Conservation (phyloP, 1,284 basidiomycete genomes). For the Malassezia obtusa region DNA sequence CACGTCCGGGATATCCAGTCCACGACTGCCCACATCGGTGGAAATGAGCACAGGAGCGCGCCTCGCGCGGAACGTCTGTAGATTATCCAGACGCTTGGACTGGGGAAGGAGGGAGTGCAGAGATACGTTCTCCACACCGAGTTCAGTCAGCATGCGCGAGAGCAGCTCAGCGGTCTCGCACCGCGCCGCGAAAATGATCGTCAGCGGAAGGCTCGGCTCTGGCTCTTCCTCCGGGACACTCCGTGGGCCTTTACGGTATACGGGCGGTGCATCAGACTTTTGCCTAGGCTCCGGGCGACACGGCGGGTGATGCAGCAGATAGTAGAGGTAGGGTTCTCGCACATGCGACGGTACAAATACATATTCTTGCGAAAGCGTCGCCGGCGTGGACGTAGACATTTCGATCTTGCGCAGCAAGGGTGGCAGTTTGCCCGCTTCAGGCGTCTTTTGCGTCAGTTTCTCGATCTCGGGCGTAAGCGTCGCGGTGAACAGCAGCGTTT, state of each 20-base stretch:
- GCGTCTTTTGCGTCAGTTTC: slow-evolving; percentile 62
- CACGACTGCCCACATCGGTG: slow-evolving; percentile 47
- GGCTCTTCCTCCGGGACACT: slow-evolving; percentile 18
- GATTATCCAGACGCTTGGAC: slow-evolving; percentile 69
- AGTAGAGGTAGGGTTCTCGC: slow-evolving; percentile 81
- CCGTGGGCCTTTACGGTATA: slow-evolving; percentile 1
- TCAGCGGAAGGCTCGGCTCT: slow-evolving; percentile 53
- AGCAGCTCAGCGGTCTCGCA: slow-evolving; percentile 68
- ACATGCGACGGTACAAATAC: slow-evolving; percentile 89
- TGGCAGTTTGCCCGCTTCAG: slow-evolving; percentile 69
- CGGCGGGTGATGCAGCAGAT: slow-evolving; percentile 74
- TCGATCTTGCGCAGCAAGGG: slow-evolving; percentile 79
- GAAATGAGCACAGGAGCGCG: slow-evolving; percentile 40
- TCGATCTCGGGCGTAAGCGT: slow-evolving; percentile 83
- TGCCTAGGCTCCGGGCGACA: not conserved
- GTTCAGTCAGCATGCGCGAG: slow-evolving; percentile 61
- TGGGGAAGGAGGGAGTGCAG: slow-evolving; percentile 89
- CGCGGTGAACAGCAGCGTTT: slow-evolving; percentile 93
- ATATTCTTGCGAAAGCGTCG: slow-evolving; percentile 75
- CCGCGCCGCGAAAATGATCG: slow-evolving; percentile 87
- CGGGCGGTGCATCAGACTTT: not conserved
- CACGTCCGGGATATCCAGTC: slow-evolving; percentile 56
- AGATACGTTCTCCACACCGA: slow-evolving; percentile 73
- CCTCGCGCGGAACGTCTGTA: slow-evolving; percentile 75
- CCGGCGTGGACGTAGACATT: slow-evolving; percentile 68